Evolutionary conservation across 1,139 yeast species (phyloP).

Genomic region (Zhuliangozyma blackwelliae): DNA sequence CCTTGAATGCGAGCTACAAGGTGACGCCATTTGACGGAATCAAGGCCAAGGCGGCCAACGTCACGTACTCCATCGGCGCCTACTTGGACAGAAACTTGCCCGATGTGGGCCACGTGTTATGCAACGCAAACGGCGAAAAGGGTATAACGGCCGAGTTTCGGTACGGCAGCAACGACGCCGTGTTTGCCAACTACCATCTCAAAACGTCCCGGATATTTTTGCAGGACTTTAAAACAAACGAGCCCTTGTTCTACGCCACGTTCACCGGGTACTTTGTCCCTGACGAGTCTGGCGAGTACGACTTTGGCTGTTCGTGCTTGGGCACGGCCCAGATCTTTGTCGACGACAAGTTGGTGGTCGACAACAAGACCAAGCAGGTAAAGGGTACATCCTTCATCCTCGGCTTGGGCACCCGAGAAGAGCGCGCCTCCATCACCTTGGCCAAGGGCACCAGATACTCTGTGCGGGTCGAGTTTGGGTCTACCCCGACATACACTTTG

Average conservation of each 20-base stretch:
- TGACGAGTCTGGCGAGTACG: constrained; percentile 40
- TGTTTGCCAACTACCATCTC: constrained; percentile 31
- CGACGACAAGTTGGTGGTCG: constrained; percentile 45
- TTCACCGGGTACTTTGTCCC: constrained; percentile 37
- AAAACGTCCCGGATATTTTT: constrained; percentile 33
- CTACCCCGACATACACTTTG: constrained; percentile 37
- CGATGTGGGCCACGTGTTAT: constrained; percentile 10
- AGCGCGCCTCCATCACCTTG: constrained; percentile 29
- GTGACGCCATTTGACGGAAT: constrained; percentile 24
- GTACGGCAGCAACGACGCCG: constrained; percentile 6
- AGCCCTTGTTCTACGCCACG: constrained; percentile 29
- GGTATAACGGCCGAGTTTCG: constrained; percentile 12
- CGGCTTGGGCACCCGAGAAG: constrained; percentile 48
- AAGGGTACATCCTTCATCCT: constrained; percentile 35
- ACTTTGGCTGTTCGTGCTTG: constrained; percentile 41
- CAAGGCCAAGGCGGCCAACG: constrained; percentile 5
- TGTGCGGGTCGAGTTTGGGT: constrained; percentile 48
- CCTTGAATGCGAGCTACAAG: constrained; percentile 20
- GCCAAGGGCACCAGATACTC: constrained; percentile 41
- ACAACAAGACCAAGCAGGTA: constrained; percentile 46
- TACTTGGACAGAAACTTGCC: constrained; percentile 12
- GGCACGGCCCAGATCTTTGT: constrained; percentile 50
- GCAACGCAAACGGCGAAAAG: constrained; percentile 9
- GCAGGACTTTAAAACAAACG: constrained; percentile 37
- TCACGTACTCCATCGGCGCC: constrained; percentile 12